Conservation (phyloP, 2,329 filamentous ascomycete genomes). For the Scedosporium apiospermum region DNA sequence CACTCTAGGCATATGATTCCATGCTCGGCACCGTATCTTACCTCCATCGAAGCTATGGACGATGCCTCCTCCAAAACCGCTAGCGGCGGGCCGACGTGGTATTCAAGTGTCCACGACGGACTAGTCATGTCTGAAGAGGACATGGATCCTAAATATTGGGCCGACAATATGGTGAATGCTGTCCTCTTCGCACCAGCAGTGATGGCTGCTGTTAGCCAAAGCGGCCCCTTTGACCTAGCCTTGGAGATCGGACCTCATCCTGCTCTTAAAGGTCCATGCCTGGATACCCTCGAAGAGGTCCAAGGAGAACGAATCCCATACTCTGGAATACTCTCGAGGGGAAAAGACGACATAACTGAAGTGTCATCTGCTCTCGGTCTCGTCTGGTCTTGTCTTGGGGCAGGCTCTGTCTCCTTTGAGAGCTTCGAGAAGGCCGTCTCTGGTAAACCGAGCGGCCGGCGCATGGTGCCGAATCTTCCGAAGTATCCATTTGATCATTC, state of each 20-base stretch:
- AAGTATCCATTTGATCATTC: too few species aligned
- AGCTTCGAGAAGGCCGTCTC: slow-evolving; percentile 37
- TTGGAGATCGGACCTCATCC: slow-evolving; percentile 38
- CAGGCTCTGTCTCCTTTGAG: slow-evolving; percentile 22
- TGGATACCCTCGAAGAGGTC: slow-evolving; percentile 36
- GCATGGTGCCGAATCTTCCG: too few species aligned
- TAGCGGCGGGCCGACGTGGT: slow-evolving; percentile 10
- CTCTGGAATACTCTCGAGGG: slow-evolving; percentile 10
- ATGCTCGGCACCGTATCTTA: slow-evolving; percentile 16
- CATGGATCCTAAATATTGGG: slow-evolving; percentile 29
- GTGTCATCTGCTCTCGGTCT: slow-evolving; percentile 10
- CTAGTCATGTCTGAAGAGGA: not conserved
- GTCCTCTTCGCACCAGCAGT: slow-evolving; percentile 34
- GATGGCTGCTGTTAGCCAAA: not conserved
- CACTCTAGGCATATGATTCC: slow-evolving; percentile 23
- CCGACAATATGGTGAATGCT: slow-evolving; percentile 31
- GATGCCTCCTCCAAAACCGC: not conserved
- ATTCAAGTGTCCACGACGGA: not conserved
- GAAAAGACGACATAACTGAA: slow-evolving; percentile 32
- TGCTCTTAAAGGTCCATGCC: slow-evolving; percentile 37
- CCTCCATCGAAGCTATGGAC: slow-evolving; percentile 12
- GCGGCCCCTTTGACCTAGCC: not conserved
- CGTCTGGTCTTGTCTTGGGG: slow-evolving; percentile 8
- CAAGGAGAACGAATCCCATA: slow-evolving; percentile 16
- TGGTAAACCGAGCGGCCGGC: slow-evolving; percentile 39